Conservation (phyloP, 2,329 filamentous ascomycete species). For the Penicillium thymicola region DNA sequence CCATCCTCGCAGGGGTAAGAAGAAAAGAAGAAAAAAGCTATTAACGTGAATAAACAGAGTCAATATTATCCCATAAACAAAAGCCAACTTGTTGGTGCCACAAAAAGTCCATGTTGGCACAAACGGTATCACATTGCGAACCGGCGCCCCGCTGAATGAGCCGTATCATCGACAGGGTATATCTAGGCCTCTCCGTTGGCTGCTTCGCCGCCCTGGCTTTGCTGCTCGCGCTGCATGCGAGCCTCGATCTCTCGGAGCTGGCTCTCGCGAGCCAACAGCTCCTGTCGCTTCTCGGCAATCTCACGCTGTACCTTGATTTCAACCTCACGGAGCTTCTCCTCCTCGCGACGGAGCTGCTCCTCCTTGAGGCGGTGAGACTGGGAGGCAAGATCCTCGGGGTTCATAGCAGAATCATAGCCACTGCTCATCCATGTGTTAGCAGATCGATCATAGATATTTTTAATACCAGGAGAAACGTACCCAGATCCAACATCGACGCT, state of each 20-base stretch:
- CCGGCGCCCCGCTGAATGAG: constrained; percentile 28
- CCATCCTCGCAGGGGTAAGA: constrained; percentile 19
- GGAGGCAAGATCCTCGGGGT: constrained; percentile 92
- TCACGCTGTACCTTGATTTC: constrained; percentile 99
- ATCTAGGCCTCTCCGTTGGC: constrained; percentile 39
- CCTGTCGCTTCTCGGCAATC: constrained; percentile 99
- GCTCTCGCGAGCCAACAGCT: constrained; percentile 93
- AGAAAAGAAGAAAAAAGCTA: constrained; percentile 32
- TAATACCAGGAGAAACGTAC: constrained; percentile 57
- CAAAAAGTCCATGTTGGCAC: constrained; percentile 37
- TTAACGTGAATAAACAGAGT: constrained; percentile 42
- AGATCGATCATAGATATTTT: constrained; percentile 13
- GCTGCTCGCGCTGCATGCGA: constrained; percentile 85
- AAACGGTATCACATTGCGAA: constrained; percentile 34
- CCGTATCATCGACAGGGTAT: constrained; percentile 28
- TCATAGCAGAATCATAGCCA: constrained; percentile 77
- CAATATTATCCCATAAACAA: constrained; percentile 40
- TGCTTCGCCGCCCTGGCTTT: constrained; percentile 47
- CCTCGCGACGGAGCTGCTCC: constrained; percentile 96
- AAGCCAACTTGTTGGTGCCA: constrained; percentile 32
- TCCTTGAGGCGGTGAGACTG: constrained; percentile 99
- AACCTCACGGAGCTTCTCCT: constrained; percentile 99
- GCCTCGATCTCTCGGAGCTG: constrained; percentile 98
- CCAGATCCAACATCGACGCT: constrained; percentile 86
- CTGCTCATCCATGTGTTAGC: constrained; percentile 40